Percentiles rank a stretch among this genome's conserved stretches.
phyloP scores from a whole-genome alignment of 371 early-diverging fungal species.

The Mucor sp. region DNA sequence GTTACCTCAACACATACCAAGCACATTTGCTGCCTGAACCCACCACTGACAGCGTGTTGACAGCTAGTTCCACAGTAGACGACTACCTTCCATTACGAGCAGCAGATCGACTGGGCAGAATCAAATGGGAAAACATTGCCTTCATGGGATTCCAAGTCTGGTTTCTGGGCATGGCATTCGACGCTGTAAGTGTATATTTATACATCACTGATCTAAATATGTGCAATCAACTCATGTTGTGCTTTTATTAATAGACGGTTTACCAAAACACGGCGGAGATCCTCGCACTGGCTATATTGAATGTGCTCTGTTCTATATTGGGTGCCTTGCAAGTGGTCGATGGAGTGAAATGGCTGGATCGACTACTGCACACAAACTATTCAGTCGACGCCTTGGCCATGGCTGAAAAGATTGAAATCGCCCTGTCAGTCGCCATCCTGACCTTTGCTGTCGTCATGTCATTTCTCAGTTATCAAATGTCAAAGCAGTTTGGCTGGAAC shows the following conservation, averaged over 20 bases:
- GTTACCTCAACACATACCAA: slow-evolving; percentile 23
- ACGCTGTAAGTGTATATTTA: slow-evolving; percentile 40
- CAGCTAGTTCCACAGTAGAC: slow-evolving; percentile 2
- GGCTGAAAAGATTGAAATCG: slow-evolving; percentile 37
- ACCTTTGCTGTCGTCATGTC: slow-evolving; percentile 31
- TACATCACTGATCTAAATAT: neutral
- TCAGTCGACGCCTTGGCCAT: slow-evolving; percentile 19
- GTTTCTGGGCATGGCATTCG: slow-evolving; percentile 36
- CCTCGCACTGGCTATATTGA: slow-evolving; percentile 40
- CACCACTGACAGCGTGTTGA: slow-evolving; percentile 13
- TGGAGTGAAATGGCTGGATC: slow-evolving; percentile 42
- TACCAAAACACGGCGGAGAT: slow-evolving; percentile 51
- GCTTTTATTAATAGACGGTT: slow-evolving; percentile 25
- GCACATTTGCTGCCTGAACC: slow-evolving; percentile 19
- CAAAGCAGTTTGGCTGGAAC: slow-evolving; percentile 43
- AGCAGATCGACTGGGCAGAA: slow-evolving; percentile 22
- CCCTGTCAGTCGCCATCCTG: slow-evolving; percentile 25
- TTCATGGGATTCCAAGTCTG: slow-evolving; percentile 34
- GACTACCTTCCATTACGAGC: slow-evolving; percentile 16
- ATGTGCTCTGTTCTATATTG: slow-evolving; percentile 45
- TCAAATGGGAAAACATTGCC: slow-evolving; percentile 36
- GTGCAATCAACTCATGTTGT: neutral
- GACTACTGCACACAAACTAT: slow-evolving; percentile 20
- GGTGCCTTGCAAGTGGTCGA: slow-evolving; percentile 51
- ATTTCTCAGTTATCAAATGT: slow-evolving; percentile 39